Base-by-base conservation (phyloP, 129 eudicot genomes). In the Dittrichia graveolens region DNA sequence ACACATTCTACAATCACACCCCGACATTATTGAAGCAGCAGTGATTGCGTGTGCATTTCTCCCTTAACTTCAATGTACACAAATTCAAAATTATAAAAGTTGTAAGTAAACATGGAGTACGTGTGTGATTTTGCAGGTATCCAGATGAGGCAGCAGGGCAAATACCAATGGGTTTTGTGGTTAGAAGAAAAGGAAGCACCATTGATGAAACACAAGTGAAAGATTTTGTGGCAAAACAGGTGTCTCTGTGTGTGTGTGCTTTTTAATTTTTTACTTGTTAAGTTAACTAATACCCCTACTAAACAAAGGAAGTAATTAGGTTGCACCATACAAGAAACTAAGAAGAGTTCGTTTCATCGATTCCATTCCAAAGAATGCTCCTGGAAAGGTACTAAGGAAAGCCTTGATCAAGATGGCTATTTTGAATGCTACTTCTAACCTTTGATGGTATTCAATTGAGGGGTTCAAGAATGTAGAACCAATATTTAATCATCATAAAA, bases 71-170 rank as follows among this genome's bases (percentile, higher is more conserved):
- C 2, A 2, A 12, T 15, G 40, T 3, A 48, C 40, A 45, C 7
- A 11, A 41, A 24, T 0, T 24, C 31, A 24, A 24, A 24, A 2
- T 24, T 24, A 24, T 24, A 24, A 24, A 24, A 24, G 31, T 24
- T 24, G 31, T 24, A 24, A 2, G 31, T 24, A 46, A 3, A 52
- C 5, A 52, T 35, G 35, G 42, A 46, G n/a, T n/a, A n/a, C n/a
- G 14, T 61, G 79, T 64, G 24, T 64, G 70, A 69, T 47, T 58
- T 56, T 16, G 71, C 77, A 86, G 96, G 75, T 86, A 81, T 75
- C 91, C 96, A 39, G 89, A 86, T 61, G 91, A 89, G 53, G 78
- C 67, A 68, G 91, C 91, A 34, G 91, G 96, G 14, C 83, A 89
- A 80, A 76, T 89, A 24, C 91, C 96, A 34, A 81, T 78, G 66